Conservation (phyloP, 2,329 filamentous ascomycete genomes). For the Raffaelea albimanens region DNA sequence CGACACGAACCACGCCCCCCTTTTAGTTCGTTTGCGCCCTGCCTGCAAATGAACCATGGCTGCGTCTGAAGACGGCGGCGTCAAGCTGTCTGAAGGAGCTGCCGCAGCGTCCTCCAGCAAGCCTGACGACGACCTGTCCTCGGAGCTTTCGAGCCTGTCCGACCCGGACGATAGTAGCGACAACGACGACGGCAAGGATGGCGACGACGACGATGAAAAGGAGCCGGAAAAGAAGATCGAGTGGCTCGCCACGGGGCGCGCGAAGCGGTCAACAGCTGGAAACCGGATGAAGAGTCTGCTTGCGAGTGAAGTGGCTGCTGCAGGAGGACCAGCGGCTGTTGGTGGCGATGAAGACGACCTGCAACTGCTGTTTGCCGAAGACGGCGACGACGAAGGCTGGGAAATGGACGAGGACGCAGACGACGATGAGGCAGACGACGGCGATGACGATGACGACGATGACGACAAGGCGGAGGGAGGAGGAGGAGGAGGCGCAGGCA, state of each 20-base stretch:
- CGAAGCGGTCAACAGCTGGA: slow-evolving; percentile 71
- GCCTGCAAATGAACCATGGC: slow-evolving; percentile 2
- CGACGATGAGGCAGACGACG: slow-evolving; percentile 71
- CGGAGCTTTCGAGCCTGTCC: slow-evolving; percentile 7
- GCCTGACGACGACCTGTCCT: background rate
- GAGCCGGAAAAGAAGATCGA: slow-evolving; percentile 33
- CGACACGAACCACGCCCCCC: too few species aligned
- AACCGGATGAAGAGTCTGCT: slow-evolving; percentile 74
- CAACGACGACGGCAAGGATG: slow-evolving; percentile 26
- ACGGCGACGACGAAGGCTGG: slow-evolving; percentile 60
- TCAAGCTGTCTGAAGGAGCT: background rate
- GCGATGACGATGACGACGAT: slow-evolving; percentile 53
- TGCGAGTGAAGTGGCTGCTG: slow-evolving; percentile 60
- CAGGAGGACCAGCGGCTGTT: slow-evolving; percentile 8
- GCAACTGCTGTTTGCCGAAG: slow-evolving; percentile 67
- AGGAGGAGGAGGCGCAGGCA: slow-evolving; percentile 70
- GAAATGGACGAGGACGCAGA: slow-evolving; percentile 60
- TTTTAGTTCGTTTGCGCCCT: background rate
- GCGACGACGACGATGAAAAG: slow-evolving; percentile 15
- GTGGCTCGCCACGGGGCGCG: slow-evolving; percentile 64
- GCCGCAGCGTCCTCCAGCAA: too few species aligned
- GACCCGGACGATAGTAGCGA: background rate
- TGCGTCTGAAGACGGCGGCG: slow-evolving; percentile 6
- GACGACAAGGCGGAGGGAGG: slow-evolving; percentile 34
- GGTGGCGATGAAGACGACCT: slow-evolving; percentile 33